Base-by-base conservation (phyloP, 148 eudicot species). In the Nepenthes gracilis region DNA sequence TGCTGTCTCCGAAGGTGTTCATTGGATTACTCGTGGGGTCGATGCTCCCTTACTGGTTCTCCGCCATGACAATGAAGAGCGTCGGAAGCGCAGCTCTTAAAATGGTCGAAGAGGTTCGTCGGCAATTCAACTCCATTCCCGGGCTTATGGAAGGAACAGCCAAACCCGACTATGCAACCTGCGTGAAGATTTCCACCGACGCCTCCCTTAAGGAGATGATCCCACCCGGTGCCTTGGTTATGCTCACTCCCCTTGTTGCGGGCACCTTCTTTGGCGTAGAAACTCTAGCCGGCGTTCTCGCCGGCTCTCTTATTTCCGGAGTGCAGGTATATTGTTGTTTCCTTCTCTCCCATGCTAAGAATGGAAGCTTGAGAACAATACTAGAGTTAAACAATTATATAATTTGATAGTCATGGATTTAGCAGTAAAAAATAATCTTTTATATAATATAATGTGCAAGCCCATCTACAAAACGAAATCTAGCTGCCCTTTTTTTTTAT, bases 51-150 rank as follows among this genome's bases (percentile, higher is more conserved):
- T 71, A 71, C 60, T 71, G 75, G 75, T 71, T 71, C 57, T 71
- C 75, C 13, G 75, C 75, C 51, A 72, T 72, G 75, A 72, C 75
- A 45, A 72, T 72, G 75, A 72, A 72, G 58, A 72, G 75, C 62
- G 75, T 72, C 36, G 75, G 75, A 3, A 66, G 67, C 52, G 75
- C 75, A 4, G 75, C 75, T 35, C 43, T 72, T 34, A 72, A 72
- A 59, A 72, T 72, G 75, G 75, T 72, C 36, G 75, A 72, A 65
- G 75, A 72, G 47, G 75, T 72, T 36, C 70, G 75, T 10, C 55
- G 75, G 51, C 75, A 72, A 55, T 72, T 72, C 59, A 72, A 72
- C 63, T 61, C 71, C 58, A 72, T 72, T 54, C 75, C 75, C 6
- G 75, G 75, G 38, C 65, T 72, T n/a, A 72, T 72, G 75, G 75